Base-by-base conservation (phyloP, 352 stramenopile species). In the Thalassiosira ordinaria region DNA sequence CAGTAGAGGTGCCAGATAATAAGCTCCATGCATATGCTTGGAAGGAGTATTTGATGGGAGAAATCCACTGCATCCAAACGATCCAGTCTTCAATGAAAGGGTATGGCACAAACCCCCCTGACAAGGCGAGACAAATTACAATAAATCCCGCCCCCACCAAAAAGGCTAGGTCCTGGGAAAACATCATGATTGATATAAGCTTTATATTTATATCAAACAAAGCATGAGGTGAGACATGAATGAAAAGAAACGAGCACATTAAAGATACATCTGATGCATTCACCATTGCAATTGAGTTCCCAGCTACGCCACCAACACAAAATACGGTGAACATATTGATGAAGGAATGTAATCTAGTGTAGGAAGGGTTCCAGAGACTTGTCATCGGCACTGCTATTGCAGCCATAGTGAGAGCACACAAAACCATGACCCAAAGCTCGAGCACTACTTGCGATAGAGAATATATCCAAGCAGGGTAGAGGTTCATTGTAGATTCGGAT, bases 391-490 rank as follows among this genome's bases (percentile, higher is more conserved):
- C 60, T 27, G 55, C 60, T 14, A 59, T 13, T 5, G 22, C 41
- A 29, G 60, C 11, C 22, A 41, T 24, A 24, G 55, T 24, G 24
- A 29, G 7, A 11, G 60, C 41, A 29, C 35, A 39, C 18, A 57
- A 24, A 26, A 44, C 13, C 5, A 57, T 44, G n/a, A 69, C 59
- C 59, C 59, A 67, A 9, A 39, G 31, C 20, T 67, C 59, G 31
- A 67, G n/a, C 16, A 53, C 3, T 8, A 67, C 26, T 44, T 69
- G 60, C 22, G 37, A 59, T 2, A 69, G 11, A 24, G 20, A 56
- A 49, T 57, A 69, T 24, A 69, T 57, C 60, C 60, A 69, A 14
- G 60, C 24, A 18, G 37, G 24, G 46, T 69, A 57, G 4, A 69
- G 60, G 4, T 24, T 39, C 2, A 69, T 39, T 18, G 16, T 29